These are phyloP conservation scores for Daedaleopsis nitida DNA, from an alignment of 768 basidiomycete species.

Conservation along the genomic window DNA sequence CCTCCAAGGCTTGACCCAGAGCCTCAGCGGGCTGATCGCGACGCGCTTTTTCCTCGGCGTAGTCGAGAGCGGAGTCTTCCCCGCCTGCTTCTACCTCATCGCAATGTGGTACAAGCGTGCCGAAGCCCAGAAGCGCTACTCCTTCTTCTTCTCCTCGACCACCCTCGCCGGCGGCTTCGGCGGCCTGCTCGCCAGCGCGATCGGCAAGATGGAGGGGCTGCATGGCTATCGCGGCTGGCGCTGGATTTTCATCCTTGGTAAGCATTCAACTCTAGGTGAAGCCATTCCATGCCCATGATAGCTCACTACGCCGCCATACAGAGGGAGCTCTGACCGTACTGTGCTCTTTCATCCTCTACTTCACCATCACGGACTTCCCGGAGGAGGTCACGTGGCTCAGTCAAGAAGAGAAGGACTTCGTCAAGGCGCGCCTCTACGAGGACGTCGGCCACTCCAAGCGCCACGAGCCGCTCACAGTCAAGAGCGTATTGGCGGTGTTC, in stretches of 20 bases:
- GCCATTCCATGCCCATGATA: neutral
- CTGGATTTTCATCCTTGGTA: conserved; percentile 37
- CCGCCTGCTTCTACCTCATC: conserved; percentile 34
- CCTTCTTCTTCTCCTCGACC: conserved; percentile 41
- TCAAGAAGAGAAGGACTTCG: conserved; percentile 30
- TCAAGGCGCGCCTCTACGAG: conserved; percentile 30
- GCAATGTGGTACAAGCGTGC: conserved; percentile 41
- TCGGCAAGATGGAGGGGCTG: conserved; percentile 36
- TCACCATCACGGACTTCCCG: conserved; percentile 38
- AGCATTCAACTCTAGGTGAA: neutral
- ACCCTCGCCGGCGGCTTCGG: conserved; percentile 44
- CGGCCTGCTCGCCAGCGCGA: conserved; percentile 34
- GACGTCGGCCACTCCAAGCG: conserved; percentile 33
- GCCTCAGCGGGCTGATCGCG: conserved; percentile 38
- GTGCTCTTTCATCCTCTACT: conserved; percentile 33
- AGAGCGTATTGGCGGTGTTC: conserved; percentile 26
- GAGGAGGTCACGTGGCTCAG: conserved; percentile 37
- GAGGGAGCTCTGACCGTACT: conserved; percentile 41
- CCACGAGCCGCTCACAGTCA: conserved; percentile 23
- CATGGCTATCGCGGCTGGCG: conserved; percentile 33
- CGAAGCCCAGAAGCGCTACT: conserved; percentile 37
- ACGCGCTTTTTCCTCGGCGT: conserved; percentile 42
- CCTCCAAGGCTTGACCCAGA: conserved; percentile 35
- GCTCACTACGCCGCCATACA: conserved; percentile 4
- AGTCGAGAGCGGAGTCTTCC: conserved; percentile 34